A percentile compares a stretch with the other conserved stretches of the same genome.
phyloP scores from a whole-genome alignment of 169 alveolate species.

The Plasmodium adleri region DNA sequence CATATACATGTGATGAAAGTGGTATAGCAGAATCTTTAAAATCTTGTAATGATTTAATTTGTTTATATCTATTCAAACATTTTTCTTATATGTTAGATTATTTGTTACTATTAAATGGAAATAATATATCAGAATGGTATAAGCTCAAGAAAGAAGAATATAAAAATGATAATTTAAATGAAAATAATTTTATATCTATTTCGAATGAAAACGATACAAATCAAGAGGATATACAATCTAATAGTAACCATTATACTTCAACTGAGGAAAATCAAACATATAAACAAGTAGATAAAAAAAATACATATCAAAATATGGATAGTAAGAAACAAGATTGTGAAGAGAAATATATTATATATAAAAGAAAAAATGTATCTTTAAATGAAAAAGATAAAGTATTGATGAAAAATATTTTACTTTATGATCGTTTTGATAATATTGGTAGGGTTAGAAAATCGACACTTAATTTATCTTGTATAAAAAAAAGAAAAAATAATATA shows the following conservation, averaged over 20 bases:
- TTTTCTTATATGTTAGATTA: constrained; percentile 22
- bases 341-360: too few species aligned
- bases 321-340: neutral
- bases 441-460: too few species aligned
- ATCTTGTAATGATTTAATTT: constrained; percentile 42
- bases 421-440: constrained; percentile 17
- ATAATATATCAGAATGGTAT: constrained; percentile 41
- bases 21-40: constrained; percentile 8
- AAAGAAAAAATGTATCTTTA: neutral
- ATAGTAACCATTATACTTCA: neutral
- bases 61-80: constrained; percentile 39
- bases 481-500: too few species aligned
- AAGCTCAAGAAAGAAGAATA: neutral
- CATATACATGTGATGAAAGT: constrained; percentile 26
- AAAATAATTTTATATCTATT: neutral
- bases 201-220: neutral
- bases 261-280: neutral
- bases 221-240: neutral
- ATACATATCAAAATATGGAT: neutral
- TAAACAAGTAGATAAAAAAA: constrained; percentile 2
- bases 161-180: neutral
- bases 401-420: constrained; percentile 16
- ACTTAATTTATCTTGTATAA: too few species aligned
- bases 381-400: constrained; percentile 37
- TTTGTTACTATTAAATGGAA: constrained; percentile 28